phyloP scores from a whole-genome alignment of 805 yeast genomes.

The Saccharomyces cerevisiae region DNA sequence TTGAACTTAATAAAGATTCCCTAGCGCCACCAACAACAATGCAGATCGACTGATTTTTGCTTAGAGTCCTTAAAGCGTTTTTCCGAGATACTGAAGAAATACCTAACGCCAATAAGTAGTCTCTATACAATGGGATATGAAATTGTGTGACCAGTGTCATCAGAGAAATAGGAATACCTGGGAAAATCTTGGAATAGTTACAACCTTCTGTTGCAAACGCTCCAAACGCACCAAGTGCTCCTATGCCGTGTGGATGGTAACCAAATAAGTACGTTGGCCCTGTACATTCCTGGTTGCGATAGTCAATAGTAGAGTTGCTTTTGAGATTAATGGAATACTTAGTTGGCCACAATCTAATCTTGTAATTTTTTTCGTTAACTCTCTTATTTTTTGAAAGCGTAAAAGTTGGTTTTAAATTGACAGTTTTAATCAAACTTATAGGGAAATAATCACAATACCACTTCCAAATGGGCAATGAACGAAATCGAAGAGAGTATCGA shows the following conservation, averaged over 20 bases:
- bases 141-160: constrained; percentile 81
- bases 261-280: constrained; percentile 85
- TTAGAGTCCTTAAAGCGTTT: constrained; percentile 59
- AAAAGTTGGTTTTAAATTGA: constrained; percentile 67
- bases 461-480: constrained; percentile 54
- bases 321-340: constrained; percentile 8
- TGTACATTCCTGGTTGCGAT: constrained; percentile 29
- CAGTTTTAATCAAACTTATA: constrained; percentile 56
- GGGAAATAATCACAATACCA: constrained; percentile 78
- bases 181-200: constrained; percentile 57
- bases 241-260: constrained; percentile 94
- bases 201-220: constrained; percentile 78
- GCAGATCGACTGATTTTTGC: constrained; percentile 64
- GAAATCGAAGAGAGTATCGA: constrained; percentile 49
- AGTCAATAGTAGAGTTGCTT: constrained; percentile 2
- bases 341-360: constrained; percentile 19
- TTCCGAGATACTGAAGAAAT: constrained; percentile 73
- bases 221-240: constrained; percentile 85
- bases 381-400: constrained; percentile 26
- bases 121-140: constrained; percentile 75
- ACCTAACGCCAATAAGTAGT: constrained; percentile 73
- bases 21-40: constrained; percentile 96
- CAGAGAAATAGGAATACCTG: constrained; percentile 74
- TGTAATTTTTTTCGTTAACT: constrained; percentile 9
- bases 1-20: constrained; percentile 65